Conservation (phyloP, 2,329 filamentous ascomycete species). For the Penicillium glabrum region DNA sequence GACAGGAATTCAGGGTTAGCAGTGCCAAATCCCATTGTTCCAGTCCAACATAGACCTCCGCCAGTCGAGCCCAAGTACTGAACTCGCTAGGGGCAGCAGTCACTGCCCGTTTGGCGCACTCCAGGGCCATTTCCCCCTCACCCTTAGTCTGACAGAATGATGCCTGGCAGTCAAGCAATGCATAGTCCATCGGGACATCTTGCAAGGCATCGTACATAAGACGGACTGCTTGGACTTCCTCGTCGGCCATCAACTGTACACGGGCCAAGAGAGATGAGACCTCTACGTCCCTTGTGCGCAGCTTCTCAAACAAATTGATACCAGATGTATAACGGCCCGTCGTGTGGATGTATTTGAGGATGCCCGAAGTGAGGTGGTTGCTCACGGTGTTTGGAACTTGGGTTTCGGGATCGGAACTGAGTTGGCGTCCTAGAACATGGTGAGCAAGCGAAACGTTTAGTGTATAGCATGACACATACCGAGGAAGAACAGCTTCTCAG, state of each 20-base stretch:
- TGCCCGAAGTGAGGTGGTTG: slow-evolving; percentile 90
- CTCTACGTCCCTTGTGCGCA: slow-evolving; percentile 85
- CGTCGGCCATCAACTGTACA: slow-evolving; percentile 90
- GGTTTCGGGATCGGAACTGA: slow-evolving; percentile 94
- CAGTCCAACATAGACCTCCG: slow-evolving; percentile 88
- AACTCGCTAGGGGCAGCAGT: slow-evolving; percentile 96
- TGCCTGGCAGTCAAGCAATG: slow-evolving; percentile 91
- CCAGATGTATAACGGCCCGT: slow-evolving; percentile 92
- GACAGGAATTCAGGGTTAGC: slow-evolving; percentile 94
- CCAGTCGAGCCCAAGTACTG: slow-evolving; percentile 89
- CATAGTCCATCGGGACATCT: slow-evolving; percentile 95
- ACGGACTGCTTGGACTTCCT: slow-evolving; percentile 93
- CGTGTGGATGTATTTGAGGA: slow-evolving; percentile 92
- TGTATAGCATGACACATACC: slow-evolving; percentile 50
- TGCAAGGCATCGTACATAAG: slow-evolving; percentile 85
- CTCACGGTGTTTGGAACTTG: slow-evolving; percentile 96
- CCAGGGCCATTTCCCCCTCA: slow-evolving; percentile 80
- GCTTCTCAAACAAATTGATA: slow-evolving; percentile 96
- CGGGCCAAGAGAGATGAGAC: slow-evolving; percentile 90
- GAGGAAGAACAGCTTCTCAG: slow-evolving; percentile 91
- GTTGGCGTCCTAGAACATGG: slow-evolving; percentile 70
- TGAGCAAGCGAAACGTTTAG: slow-evolving; percentile 13
- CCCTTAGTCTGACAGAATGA: slow-evolving; percentile 89
- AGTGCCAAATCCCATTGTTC: slow-evolving; percentile 97
- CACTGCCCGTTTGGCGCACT: slow-evolving; percentile 91